Conservation (phyloP, 2,329 filamentous ascomycete species). For the Nigrospora sphaerica region DNA sequence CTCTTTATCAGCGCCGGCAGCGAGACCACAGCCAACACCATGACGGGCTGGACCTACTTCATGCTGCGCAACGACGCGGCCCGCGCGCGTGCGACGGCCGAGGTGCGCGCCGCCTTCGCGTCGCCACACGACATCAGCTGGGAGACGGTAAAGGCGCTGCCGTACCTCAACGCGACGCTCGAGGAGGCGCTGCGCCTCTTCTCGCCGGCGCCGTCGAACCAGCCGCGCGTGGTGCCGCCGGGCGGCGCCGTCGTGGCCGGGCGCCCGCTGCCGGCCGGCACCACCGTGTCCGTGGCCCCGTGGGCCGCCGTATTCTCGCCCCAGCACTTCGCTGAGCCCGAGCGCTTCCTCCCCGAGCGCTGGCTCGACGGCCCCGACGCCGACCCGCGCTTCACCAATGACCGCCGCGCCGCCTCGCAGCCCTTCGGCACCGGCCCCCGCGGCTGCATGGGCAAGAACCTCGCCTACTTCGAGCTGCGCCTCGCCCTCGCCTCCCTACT, state of each 20-base stretch:
- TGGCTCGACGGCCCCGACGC: conserved; percentile 15
- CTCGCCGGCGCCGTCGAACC: conserved; percentile 12
- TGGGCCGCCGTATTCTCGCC: neutral
- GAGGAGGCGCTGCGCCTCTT: conserved; percentile 31
- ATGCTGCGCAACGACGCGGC: conserved; percentile 21
- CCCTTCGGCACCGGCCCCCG: conserved; percentile 21
- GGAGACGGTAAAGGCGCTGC: conserved; percentile 13
- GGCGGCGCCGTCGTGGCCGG: conserved; percentile 3
- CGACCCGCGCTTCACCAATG: conserved; percentile 12
- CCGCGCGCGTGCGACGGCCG: conserved; percentile 16
- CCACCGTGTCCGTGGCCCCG: neutral
- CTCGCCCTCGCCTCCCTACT: conserved; percentile 22
- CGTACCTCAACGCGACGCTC: conserved; percentile 27
- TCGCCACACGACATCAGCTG: conserved; percentile 23
- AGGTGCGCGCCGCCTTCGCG: conserved; percentile 25
- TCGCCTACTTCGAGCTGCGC: conserved; percentile 28
- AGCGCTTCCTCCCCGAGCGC: conserved; percentile 24
- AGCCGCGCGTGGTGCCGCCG: conserved; percentile 3
- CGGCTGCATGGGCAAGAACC: conserved; percentile 23
- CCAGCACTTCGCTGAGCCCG: conserved; percentile 21
- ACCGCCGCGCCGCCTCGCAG: conserved; percentile 15
- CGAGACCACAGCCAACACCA: conserved; percentile 35
- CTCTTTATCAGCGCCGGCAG: conserved; percentile 32
- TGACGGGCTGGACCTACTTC: conserved; percentile 26
- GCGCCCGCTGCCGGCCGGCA: neutral